A percentile compares a stretch with the other conserved stretches of the same genome.
Evolutionary conservation across 352 stramenopile species (phyloP).

Genomic region (Pythium sukuiense): DNA sequence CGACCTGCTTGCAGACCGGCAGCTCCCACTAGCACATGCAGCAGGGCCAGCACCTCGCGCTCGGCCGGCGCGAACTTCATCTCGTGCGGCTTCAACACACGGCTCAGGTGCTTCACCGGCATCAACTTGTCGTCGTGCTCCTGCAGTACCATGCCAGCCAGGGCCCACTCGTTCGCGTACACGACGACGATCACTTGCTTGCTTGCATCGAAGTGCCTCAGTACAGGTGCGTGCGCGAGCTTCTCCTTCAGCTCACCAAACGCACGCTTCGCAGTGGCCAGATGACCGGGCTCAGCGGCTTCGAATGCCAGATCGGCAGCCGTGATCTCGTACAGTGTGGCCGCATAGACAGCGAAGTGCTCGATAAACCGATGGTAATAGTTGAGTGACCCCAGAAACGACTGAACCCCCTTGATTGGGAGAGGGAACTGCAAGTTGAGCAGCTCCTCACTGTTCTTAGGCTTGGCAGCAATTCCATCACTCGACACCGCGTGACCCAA

Average conservation of each 20-base stretch:
- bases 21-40: not conserved
- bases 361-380: constrained; percentile 20
- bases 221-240: not conserved
- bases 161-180: constrained; percentile 13
- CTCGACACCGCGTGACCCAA: constrained; percentile 13
- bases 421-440: constrained; percentile 6
- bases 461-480: constrained; percentile 16
- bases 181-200: not conserved
- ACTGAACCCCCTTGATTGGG: constrained; percentile 23
- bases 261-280: not conserved
- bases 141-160: not conserved
- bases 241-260: constrained; percentile 9
- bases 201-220: constrained; percentile 3
- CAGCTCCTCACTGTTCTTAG: constrained; percentile 22
- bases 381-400: constrained; percentile 23
- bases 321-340: constrained; percentile 11
- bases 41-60: constrained; percentile 10
- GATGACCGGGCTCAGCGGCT: not conserved
- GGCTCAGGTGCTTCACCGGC: constrained; percentile 12
- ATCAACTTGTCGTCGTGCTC: constrained; percentile 3
- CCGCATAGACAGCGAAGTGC: constrained; percentile 19
- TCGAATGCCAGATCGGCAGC: constrained; percentile 4
- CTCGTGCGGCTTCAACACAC: constrained; percentile 14
- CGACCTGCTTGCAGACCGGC: not conserved
- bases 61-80: constrained; percentile 3